Evolutionary conservation across 257 asterid genomes (phyloP).

Genomic region (Salvia splendens): DNA sequence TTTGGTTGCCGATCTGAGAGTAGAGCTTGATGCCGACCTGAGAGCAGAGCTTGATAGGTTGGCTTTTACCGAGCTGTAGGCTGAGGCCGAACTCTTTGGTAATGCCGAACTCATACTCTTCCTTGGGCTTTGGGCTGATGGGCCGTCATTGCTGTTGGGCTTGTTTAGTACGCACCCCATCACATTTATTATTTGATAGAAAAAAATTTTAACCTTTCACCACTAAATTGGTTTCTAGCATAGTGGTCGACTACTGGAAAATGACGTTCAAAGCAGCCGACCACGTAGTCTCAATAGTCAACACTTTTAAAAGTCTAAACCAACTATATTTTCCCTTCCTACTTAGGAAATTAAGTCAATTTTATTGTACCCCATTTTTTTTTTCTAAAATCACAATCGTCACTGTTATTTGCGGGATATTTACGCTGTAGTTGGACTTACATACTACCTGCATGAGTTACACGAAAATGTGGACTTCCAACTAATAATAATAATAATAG

Average conservation of each 20-base stretch:
- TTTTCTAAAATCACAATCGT: background rate
- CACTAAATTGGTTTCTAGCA: background rate
- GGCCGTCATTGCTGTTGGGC: too few species aligned
- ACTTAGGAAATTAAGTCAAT: background rate
- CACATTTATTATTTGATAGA: background rate
- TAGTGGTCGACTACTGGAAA: background rate
- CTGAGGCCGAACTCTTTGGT: too few species aligned
- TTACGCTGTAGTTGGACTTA: constrained; percentile 22
- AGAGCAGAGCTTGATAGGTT: too few species aligned
- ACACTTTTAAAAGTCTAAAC: background rate
- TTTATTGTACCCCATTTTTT: background rate
- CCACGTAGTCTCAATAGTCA: constrained; percentile 24
- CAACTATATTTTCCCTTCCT: background rate
- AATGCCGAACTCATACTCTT: too few species aligned
- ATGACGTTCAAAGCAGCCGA: constrained; percentile 34
- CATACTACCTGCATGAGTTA: background rate
- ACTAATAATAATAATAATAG: too few species aligned
- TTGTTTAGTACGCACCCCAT: too few species aligned
- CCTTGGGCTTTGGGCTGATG: too few species aligned
- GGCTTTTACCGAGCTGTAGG: too few species aligned
- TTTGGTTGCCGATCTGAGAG: too few species aligned
- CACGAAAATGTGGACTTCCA: background rate
- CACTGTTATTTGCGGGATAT: background rate
- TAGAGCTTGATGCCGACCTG: too few species aligned
- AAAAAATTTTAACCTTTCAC: background rate